A percentile compares a stretch with the other conserved stretches of the same genome.
phyloP scores from a whole-genome alignment of 768 basidiomycete species.

The Termitomyces sp. region DNA sequence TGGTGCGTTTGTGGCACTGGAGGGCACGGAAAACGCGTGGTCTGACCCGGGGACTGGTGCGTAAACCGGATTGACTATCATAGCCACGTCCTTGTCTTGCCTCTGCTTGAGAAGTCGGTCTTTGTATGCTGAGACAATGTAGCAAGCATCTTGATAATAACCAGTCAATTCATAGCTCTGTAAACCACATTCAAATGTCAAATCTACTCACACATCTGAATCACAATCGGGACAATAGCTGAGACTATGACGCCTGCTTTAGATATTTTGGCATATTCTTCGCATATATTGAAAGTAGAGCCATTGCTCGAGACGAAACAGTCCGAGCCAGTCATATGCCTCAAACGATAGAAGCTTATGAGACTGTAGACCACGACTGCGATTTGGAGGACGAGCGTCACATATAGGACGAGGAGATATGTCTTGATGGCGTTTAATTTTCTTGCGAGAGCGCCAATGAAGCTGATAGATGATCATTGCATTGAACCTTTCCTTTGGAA shows the following conservation, averaged over 20 bases:
- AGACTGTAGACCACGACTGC: background rate
- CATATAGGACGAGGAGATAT: background rate
- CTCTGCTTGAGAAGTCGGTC: background rate
- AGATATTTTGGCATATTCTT: background rate
- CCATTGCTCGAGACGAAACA: background rate
- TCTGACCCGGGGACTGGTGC: background rate
- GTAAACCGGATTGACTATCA: background rate
- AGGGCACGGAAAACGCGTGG: background rate
- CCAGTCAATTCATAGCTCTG: background rate
- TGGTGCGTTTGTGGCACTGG: background rate
- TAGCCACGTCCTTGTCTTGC: background rate
- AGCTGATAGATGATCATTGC: slow-evolving; percentile 18
- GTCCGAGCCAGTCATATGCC: background rate
- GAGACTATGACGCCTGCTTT: background rate
- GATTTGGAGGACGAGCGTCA: background rate
- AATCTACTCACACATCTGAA: background rate
- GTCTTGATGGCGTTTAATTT: slow-evolving; percentile 21
- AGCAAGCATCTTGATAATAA: background rate
- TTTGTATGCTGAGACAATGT: background rate
- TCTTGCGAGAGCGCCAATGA: slow-evolving; percentile 36
- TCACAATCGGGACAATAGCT: background rate
- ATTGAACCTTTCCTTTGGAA: background rate
- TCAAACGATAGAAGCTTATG: background rate
- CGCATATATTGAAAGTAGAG: background rate
- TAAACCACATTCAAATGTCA: background rate